Percentiles rank a stretch among this genome's conserved stretches.
These are phyloP conservation scores for Phytophthora nicotianae DNA, from an alignment of 352 stramenopile genomes.

Conservation along the genomic window DNA sequence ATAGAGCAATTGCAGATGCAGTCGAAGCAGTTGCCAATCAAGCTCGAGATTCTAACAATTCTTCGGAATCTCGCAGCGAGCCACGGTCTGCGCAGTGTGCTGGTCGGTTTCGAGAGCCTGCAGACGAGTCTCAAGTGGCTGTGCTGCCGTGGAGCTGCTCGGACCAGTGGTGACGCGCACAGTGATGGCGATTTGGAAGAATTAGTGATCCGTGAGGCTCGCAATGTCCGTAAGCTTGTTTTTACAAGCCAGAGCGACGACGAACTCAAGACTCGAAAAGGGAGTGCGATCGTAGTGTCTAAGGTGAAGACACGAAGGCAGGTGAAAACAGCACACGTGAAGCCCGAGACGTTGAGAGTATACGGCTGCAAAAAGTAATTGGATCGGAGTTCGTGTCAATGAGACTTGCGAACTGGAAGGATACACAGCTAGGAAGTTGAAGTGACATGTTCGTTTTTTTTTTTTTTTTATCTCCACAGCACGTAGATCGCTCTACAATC, in stretches of 20 bases:
- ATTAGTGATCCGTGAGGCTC: slow-evolving; percentile 26
- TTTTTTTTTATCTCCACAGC: too few relatives aligned
- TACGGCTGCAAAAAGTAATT: slow-evolving; percentile 9
- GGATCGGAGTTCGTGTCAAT: not conserved
- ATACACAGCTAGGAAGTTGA: too few relatives aligned
- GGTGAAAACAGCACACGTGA: not conserved
- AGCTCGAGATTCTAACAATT: slow-evolving; percentile 25
- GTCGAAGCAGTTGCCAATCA: not conserved
- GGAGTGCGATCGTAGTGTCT: not conserved
- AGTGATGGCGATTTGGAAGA: slow-evolving; percentile 23
- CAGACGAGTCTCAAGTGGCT: slow-evolving; percentile 21
- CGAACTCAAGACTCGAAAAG: not conserved
- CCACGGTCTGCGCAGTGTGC: not conserved
- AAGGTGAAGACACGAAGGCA: not conserved
- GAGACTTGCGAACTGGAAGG: too few relatives aligned
- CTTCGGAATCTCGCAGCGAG: slow-evolving; percentile 18
- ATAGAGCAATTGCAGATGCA: slow-evolving; percentile 13
- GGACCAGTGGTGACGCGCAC: not conserved
- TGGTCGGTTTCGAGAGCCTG: slow-evolving; percentile 13
- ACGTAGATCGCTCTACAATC: too few relatives aligned
- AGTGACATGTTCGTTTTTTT: slow-evolving; percentile 3
- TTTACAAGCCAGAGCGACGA: not conserved
- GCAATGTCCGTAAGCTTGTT: slow-evolving; percentile 10
- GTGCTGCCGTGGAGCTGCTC: not conserved
- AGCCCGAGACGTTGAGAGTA: slow-evolving; percentile 8